Evolutionary conservation across 2,329 filamentous ascomycete genomes (phyloP).

Genomic region (Colletotrichum costaricense): DNA sequence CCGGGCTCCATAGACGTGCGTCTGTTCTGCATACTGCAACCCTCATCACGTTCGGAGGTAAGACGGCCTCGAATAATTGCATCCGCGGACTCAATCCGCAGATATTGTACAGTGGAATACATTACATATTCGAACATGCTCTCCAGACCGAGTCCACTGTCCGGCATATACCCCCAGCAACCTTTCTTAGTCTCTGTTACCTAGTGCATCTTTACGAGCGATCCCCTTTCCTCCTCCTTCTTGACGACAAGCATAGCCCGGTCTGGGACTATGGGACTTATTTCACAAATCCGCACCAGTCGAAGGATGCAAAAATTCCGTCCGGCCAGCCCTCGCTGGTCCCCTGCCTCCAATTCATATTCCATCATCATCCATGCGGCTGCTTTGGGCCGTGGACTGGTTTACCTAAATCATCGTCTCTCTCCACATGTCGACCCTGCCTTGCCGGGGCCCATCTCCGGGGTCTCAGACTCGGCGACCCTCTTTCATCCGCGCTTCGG

Average conservation of each 20-base stretch:
- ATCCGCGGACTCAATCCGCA: not conserved
- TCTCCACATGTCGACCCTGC: conserved; percentile 30
- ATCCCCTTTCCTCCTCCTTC: not conserved
- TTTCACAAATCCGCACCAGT: not conserved
- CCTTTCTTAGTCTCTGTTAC: not conserved
- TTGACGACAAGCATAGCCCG: not conserved
- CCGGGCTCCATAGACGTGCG: conserved; percentile 7
- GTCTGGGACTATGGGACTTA: not conserved
- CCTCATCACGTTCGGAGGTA: conserved; percentile 10
- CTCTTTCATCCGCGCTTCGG: conserved; percentile 20
- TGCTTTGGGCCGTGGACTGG: not conserved
- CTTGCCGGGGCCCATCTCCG: conserved; percentile 26
- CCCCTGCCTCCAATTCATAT: not conserved
- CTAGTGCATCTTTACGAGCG: not conserved
- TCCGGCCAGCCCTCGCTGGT: conserved; percentile 3
- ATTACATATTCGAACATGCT: not conserved
- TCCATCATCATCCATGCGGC: conserved; percentile 5
- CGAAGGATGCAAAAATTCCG: not conserved
- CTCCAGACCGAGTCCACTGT: not conserved
- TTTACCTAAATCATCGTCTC: not conserved
- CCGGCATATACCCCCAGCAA: not conserved
- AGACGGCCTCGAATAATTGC: conserved; percentile 10
- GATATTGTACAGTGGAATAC: not conserved
- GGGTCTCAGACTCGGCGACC: conserved; percentile 15
- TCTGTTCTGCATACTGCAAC: conserved; percentile 22